Evolutionary conservation across 2,329 filamentous ascomycete species (phyloP).

Genomic region (Arthrobotrys megalospora): DNA sequence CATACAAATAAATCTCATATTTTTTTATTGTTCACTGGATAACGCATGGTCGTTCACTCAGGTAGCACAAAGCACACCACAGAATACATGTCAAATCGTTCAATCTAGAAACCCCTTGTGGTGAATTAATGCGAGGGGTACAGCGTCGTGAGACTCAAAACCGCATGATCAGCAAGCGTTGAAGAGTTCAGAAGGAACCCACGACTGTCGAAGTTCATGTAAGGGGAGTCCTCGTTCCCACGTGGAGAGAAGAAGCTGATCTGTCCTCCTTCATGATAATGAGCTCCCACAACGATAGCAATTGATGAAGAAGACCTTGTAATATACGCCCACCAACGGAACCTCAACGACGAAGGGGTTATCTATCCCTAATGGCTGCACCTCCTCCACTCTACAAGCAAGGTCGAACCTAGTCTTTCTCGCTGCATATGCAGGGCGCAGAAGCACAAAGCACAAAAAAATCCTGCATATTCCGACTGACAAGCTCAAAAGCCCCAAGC

Average conservation of each 20-base stretch:
- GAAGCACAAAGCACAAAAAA: slow-evolving; percentile 17
- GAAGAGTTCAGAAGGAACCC: not conserved
- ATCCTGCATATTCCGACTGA: slow-evolving; percentile 16
- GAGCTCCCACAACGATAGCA: slow-evolving; percentile 1
- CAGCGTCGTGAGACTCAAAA: not conserved
- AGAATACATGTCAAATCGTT: not conserved
- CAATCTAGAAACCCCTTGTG: not conserved
- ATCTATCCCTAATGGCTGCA: slow-evolving; percentile 14
- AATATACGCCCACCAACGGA: slow-evolving; percentile 10
- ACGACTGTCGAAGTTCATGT: not conserved
- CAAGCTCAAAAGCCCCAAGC: slow-evolving; percentile 7
- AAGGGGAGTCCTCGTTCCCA: slow-evolving; percentile 1
- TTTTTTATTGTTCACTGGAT: not conserved
- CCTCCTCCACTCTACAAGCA: slow-evolving; percentile 2
- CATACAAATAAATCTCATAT: not conserved
- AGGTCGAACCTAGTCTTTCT: slow-evolving; percentile 20
- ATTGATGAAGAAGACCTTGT: not conserved
- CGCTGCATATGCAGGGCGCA: slow-evolving; percentile 24
- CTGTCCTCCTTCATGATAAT: not conserved
- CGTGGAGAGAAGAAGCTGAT: not conserved
- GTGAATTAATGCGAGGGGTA: not conserved
- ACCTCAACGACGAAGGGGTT: slow-evolving; percentile 1
- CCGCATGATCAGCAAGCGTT: slow-evolving; percentile 15
- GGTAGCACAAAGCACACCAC: slow-evolving; percentile 12
- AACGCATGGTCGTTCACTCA: not conserved